A percentile compares a stretch with the other conserved stretches of the same genome.
Evolutionary conservation across 83 land plant species (phyloP).

Genomic region (Larix sibirica): DNA sequence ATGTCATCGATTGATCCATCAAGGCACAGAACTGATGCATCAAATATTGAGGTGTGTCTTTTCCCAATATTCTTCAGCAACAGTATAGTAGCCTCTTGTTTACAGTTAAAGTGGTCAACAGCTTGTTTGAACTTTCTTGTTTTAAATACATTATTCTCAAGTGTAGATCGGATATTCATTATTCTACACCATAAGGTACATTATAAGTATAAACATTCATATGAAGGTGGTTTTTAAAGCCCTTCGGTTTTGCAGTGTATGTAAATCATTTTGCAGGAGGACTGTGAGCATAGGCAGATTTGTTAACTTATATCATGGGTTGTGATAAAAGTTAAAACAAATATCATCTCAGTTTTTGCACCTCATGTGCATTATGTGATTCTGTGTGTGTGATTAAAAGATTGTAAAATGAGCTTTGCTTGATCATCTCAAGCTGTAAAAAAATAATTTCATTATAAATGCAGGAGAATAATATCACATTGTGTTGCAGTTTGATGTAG

Average conservation of each 20-base stretch:
- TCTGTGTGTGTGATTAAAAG: not conserved
- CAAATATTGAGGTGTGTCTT: conserved; percentile 77
- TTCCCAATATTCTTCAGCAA: not conserved
- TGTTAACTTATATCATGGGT: not conserved
- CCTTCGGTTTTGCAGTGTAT: not conserved
- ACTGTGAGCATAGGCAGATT: too few species aligned
- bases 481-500: conserved; percentile 80
- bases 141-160: not conserved
- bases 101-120: not conserved
- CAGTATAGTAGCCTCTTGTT: not conserved
- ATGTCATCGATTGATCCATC: conserved; percentile 79
- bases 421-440: not conserved
- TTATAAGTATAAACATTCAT: too few species aligned
- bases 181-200: not conserved
- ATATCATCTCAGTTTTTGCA: not conserved
- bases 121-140: not conserved
- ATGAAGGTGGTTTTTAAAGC: too few species aligned
- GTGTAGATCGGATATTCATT: not conserved
- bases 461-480: not conserved
- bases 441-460: too few species aligned
- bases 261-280: not conserved
- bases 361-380: not conserved
- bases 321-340: not conserved
- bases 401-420: not conserved
- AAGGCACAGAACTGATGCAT: conserved; percentile 66